phyloP scores from a whole-genome alignment of 1,284 basidiomycete species.

The Bjerkandera adusta region DNA sequence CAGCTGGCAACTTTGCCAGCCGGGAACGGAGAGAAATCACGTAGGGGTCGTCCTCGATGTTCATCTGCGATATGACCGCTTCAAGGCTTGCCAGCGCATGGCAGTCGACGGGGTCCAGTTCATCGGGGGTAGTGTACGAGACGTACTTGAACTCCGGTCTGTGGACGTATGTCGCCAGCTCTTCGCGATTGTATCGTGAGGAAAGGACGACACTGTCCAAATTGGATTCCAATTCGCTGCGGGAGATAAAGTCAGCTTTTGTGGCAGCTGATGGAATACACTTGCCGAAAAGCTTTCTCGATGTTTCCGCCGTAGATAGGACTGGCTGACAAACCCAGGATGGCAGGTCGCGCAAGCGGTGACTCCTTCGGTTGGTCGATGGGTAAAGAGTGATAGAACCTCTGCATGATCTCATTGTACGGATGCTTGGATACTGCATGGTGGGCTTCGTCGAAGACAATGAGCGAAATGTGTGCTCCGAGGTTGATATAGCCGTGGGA shows the following conservation, averaged over 20 bases:
- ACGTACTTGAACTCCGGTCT: slow-evolving; percentile 62
- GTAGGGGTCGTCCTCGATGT: slow-evolving; percentile 67
- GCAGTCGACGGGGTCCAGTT: slow-evolving; percentile 34
- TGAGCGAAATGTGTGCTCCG: slow-evolving; percentile 59
- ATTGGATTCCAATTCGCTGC: slow-evolving; percentile 63
- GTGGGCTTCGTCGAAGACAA: slow-evolving; percentile 81
- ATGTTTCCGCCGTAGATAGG: slow-evolving; percentile 77
- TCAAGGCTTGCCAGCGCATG: slow-evolving; percentile 51
- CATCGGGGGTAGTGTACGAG: slow-evolving; percentile 38
- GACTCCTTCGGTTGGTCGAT: too few species aligned
- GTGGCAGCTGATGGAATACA: too few species aligned
- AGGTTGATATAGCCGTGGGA: slow-evolving; percentile 68
- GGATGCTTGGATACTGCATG: slow-evolving; percentile 73
- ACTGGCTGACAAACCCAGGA: slow-evolving; percentile 78
- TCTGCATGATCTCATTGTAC: slow-evolving; percentile 73
- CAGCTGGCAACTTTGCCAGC: slow-evolving; percentile 36
- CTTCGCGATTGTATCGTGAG: slow-evolving; percentile 50
- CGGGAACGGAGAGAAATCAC: slow-evolving; percentile 48
- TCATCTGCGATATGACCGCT: slow-evolving; percentile 39
- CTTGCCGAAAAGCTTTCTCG: slow-evolving; percentile 57
- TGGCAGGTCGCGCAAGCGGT: slow-evolving; percentile 43
- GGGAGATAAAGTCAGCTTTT: too few species aligned
- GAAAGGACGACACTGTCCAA: slow-evolving; percentile 67
- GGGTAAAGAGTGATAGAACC: slow-evolving; percentile 61
- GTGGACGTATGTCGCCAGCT: slow-evolving; percentile 59